A percentile compares a stretch with the other conserved stretches of the same genome.
phyloP scores from a whole-genome alignment of 768 basidiomycete species.

The Pulveroboletus ravenelii region DNA sequence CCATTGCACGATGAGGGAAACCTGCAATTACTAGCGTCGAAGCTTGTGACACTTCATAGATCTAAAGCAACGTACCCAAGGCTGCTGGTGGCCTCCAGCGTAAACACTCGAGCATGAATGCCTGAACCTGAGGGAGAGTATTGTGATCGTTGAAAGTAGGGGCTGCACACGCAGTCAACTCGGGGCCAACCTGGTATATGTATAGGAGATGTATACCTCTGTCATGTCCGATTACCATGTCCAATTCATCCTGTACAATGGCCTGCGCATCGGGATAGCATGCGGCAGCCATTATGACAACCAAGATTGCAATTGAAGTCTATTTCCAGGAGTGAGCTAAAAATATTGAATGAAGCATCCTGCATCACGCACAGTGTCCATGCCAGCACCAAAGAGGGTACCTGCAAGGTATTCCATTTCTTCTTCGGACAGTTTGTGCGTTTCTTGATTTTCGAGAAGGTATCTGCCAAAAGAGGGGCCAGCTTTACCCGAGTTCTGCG shows the following conservation, averaged over 20 bases:
- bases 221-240: too few relatives aligned
- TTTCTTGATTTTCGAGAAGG: slow-evolving; percentile 50
- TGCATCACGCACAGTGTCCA: slow-evolving; percentile 46
- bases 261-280: too few relatives aligned
- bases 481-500: too few relatives aligned
- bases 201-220: too few relatives aligned
- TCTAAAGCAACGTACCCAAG: slow-evolving; percentile 18
- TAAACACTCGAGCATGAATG: too few relatives aligned
- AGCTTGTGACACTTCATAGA: neutral
- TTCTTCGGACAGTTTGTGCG: slow-evolving; percentile 49
- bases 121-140: too few relatives aligned
- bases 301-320: slow-evolving; percentile 54
- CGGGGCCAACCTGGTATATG: neutral
- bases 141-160: slow-evolving; percentile 39
- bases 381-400: slow-evolving; percentile 61
- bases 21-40: slow-evolving; percentile 32
- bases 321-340: slow-evolving; percentile 9
- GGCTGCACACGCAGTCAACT: slow-evolving; percentile 20
- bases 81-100: too few relatives aligned
- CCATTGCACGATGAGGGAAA: slow-evolving; percentile 60
- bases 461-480: slow-evolving; percentile 58
- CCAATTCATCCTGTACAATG: too few relatives aligned
- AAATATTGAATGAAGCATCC: neutral
- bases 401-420: slow-evolving; percentile 63
- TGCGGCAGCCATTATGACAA: too few relatives aligned